phyloP scores from a whole-genome alignment of 2,329 filamentous ascomycete species.

The Exophiala viscosa region DNA sequence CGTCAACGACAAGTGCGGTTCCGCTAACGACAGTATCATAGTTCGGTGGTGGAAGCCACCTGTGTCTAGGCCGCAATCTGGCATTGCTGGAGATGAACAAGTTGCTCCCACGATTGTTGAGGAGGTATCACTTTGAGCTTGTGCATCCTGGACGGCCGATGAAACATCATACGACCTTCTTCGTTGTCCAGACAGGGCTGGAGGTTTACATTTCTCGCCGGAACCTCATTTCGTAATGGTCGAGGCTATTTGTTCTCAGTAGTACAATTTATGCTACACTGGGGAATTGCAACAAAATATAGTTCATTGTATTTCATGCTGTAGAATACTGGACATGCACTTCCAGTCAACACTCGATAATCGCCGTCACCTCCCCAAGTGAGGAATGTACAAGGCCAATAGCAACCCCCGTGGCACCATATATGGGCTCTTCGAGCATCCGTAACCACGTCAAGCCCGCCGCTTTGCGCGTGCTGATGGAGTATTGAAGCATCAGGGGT shows the following conservation, averaged over 20 bases:
- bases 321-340: too few species aligned
- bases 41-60: slow-evolving; percentile 53
- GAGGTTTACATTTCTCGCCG: slow-evolving; percentile 42
- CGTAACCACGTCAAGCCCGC: too few species aligned
- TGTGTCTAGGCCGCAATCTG: slow-evolving; percentile 56
- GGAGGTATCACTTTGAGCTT: slow-evolving; percentile 54
- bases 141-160: slow-evolving; percentile 49
- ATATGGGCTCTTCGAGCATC: too few species aligned
- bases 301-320: too few species aligned
- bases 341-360: too few species aligned
- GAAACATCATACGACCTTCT: slow-evolving; percentile 55
- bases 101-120: slow-evolving; percentile 52
- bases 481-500: too few species aligned
- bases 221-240: not conserved
- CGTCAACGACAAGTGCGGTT: not conserved
- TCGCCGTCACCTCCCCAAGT: too few species aligned
- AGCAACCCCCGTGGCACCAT: too few species aligned
- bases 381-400: too few species aligned
- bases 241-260: not conserved
- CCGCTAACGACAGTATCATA: not conserved
- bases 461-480: too few species aligned
- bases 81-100: slow-evolving; percentile 59
- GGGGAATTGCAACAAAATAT: too few species aligned
- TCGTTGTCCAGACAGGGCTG: slow-evolving; percentile 57
- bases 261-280: too few species aligned